Conservation (phyloP, 192 early-diverging fungal genomes). For the Mortierella hygrophila region DNA sequence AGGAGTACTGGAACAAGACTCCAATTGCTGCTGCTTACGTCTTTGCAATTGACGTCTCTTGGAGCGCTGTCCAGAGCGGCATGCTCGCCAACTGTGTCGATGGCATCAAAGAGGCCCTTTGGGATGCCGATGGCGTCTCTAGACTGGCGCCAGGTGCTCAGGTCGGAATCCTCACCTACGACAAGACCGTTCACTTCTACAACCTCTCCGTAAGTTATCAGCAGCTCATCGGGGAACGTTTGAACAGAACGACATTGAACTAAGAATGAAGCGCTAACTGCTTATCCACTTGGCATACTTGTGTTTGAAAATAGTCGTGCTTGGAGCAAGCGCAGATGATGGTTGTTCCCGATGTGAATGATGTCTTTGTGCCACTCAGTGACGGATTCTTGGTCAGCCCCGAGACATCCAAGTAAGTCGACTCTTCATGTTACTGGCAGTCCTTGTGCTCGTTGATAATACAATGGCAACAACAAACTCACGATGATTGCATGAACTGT, state of each 20-base stretch:
- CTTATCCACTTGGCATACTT: background rate
- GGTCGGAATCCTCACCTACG: slow-evolving; percentile 93
- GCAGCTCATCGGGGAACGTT: background rate
- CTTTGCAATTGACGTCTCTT: slow-evolving; percentile 97
- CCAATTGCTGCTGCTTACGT: slow-evolving; percentile 83
- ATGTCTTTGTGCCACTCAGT: slow-evolving; percentile 95
- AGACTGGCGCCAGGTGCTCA: slow-evolving; percentile 69
- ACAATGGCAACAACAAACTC: background rate
- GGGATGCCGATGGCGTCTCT: slow-evolving; percentile 57
- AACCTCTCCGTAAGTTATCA: slow-evolving; percentile 77
- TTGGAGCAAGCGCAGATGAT: slow-evolving; percentile 95
- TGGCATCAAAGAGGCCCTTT: slow-evolving; percentile 78
- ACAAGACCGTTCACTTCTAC: slow-evolving; percentile 94
- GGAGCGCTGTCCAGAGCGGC: slow-evolving; percentile 87
- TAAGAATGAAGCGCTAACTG: background rate
- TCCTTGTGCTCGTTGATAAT: slow-evolving; percentile 9
- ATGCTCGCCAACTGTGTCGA: slow-evolving; percentile 77
- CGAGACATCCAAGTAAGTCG: slow-evolving; percentile 72
- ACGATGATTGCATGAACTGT: background rate
- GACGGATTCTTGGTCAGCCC: slow-evolving; percentile 95
- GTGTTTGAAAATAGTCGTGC: slow-evolving; percentile 57
- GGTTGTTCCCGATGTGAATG: slow-evolving; percentile 91
- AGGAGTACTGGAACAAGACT: slow-evolving; percentile 79
- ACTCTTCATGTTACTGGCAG: background rate
- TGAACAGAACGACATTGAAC: background rate